Evolutionary conservation across 1,139 yeast genomes (phyloP).

Genomic region (Kurtzmaniella quercitrusa): DNA sequence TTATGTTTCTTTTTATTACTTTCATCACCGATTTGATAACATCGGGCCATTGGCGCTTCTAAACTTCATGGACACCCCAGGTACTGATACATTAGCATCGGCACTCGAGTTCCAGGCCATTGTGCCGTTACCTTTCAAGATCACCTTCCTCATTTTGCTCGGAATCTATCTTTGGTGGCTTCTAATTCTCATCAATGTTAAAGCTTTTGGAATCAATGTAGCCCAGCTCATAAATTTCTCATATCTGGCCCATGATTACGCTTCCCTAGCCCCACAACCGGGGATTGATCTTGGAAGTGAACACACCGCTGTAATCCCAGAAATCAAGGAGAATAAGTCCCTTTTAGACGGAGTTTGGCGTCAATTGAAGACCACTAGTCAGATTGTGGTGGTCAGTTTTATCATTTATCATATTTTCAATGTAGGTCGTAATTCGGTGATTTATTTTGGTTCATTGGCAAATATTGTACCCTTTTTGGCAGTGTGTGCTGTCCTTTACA

Average conservation of each 20-base stretch:
- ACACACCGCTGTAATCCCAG: slow-evolving; percentile 29
- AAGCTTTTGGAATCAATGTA: slow-evolving; percentile 26
- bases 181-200: slow-evolving; percentile 23
- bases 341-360: slow-evolving; percentile 31
- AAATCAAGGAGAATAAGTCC: slow-evolving; percentile 26
- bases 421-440: neutral
- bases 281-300: slow-evolving; percentile 27
- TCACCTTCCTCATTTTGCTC: slow-evolving; percentile 27
- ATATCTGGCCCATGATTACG: slow-evolving; percentile 35
- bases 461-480: slow-evolving; percentile 1
- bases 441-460: neutral
- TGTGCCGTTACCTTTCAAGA: slow-evolving; percentile 38
- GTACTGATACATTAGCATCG: neutral
- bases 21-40: too few species aligned
- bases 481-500: neutral
- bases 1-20: neutral
- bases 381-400: slow-evolving; percentile 21
- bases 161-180: slow-evolving; percentile 35
- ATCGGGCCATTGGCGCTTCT: neutral
- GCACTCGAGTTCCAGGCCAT: slow-evolving; percentile 9
- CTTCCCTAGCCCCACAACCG: slow-evolving; percentile 20
- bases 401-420: slow-evolving; percentile 4
- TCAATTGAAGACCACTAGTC: slow-evolving; percentile 19
- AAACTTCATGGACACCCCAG: slow-evolving; percentile 1
- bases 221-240: slow-evolving; percentile 35